A percentile compares a stretch with the other conserved stretches of the same genome.
These are phyloP conservation scores for Sporothrix luriei DNA, from an alignment of 2,329 filamentous ascomycete species.

Conservation along the genomic window DNA sequence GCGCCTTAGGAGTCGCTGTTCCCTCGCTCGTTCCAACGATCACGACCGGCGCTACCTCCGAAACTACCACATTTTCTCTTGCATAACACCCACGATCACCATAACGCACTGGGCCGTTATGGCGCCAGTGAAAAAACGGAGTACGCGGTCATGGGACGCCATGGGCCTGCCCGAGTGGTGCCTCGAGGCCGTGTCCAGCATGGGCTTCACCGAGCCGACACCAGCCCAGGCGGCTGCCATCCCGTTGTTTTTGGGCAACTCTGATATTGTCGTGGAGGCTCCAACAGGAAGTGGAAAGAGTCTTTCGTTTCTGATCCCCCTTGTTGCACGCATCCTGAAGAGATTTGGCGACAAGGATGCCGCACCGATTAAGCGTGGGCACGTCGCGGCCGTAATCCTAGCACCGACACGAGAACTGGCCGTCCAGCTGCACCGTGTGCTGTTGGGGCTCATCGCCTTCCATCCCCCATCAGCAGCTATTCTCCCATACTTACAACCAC, in stretches of 20 bases:
- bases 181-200: conserved; percentile 76
- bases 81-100: not conserved
- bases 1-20: not conserved
- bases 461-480: conserved; percentile 75
- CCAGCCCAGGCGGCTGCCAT: conserved; percentile 94
- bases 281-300: conserved; percentile 86
- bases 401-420: conserved; percentile 93
- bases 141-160: conserved; percentile 64
- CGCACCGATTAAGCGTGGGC: conserved; percentile 80
- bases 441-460: conserved; percentile 76
- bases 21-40: not conserved
- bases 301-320: conserved; percentile 75
- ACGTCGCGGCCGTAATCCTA: conserved; percentile 87
- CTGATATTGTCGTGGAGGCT: conserved; percentile 84
- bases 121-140: conserved; percentile 46
- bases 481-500: conserved; percentile 53
- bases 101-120: conserved; percentile 31
- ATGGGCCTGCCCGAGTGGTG: conserved; percentile 79
- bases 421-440: conserved; percentile 82
- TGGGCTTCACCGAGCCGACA: conserved; percentile 74
- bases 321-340: conserved; percentile 79
- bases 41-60: not conserved
- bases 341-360: conserved; percentile 42
- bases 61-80: not conserved
- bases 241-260: conserved; percentile 84